These are phyloP conservation scores for Nemophila menziesii DNA, from an alignment of 257 asterid species.

Conservation along the genomic window DNA sequence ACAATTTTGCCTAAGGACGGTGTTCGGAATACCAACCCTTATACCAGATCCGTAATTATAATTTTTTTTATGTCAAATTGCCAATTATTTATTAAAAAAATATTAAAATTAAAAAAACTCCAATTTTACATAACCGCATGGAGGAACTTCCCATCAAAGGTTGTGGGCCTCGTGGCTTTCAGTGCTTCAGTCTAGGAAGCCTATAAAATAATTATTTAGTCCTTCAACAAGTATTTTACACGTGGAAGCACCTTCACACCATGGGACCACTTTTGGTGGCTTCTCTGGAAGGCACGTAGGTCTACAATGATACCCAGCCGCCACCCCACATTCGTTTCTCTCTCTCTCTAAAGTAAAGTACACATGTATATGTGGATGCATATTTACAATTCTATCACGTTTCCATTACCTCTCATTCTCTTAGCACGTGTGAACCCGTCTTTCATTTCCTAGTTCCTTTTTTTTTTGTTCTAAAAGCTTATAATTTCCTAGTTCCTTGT, in stretches of 20 bases:
- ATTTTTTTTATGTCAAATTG: too few species aligned
- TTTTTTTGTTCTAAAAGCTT: too few species aligned
- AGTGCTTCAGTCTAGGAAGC: slow-evolving; percentile 4
- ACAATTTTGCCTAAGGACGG: too few species aligned
- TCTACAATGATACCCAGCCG: slow-evolving; percentile 29
- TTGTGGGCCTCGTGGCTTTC: neutral
- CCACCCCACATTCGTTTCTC: slow-evolving; percentile 9
- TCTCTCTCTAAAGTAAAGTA: neutral
- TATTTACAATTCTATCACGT: slow-evolving; percentile 25
- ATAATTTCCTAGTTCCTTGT: too few species aligned
- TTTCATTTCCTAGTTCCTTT: neutral
- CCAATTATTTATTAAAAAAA: too few species aligned
- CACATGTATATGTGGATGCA: neutral
- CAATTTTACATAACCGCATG: too few species aligned
- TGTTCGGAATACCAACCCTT: too few species aligned
- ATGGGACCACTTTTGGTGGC: slow-evolving; percentile 37
- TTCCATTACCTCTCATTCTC: slow-evolving; percentile 12
- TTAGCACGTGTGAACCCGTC: slow-evolving; percentile 9
- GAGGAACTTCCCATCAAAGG: too few species aligned
- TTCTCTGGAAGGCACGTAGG: slow-evolving; percentile 23
- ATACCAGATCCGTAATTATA: too few species aligned
- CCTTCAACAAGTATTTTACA: slow-evolving; percentile 7
- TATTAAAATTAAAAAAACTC: too few species aligned
- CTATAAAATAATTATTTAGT: neutral
- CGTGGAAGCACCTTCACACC: slow-evolving; percentile 26